Evolutionary conservation across 1,284 basidiomycete species (phyloP).

Genomic region (Rhodotorula glutinis): DNA sequence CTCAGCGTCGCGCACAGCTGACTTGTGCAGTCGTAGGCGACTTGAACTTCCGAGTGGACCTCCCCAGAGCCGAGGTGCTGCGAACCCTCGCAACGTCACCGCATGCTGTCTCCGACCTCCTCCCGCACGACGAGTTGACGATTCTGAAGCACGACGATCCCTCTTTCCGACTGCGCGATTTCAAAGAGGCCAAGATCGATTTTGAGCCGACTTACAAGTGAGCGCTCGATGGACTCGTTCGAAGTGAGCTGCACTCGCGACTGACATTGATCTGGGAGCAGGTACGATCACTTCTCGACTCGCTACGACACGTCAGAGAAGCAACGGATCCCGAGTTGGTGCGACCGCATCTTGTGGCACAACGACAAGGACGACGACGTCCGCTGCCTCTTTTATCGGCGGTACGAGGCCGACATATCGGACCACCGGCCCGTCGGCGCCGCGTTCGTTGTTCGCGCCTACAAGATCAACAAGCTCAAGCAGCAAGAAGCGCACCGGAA

Average conservation of each 20-base stretch:
- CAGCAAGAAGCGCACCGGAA: neutral
- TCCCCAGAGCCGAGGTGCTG: constrained; percentile 74
- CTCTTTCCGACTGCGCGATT: constrained; percentile 76
- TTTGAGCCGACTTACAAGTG: constrained; percentile 92
- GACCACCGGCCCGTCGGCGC: constrained; percentile 47
- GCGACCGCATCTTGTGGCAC: constrained; percentile 83
- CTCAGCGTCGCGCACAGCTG: neutral
- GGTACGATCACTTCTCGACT: constrained; percentile 68
- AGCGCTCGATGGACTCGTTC: neutral
- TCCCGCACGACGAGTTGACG: constrained; percentile 81
- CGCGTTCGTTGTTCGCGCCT: constrained; percentile 20
- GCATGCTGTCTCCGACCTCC: constrained; percentile 62
- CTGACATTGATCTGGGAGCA: neutral
- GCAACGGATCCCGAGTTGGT: constrained; percentile 86
- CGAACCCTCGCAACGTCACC: constrained; percentile 55
- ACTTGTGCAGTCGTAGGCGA: constrained; percentile 58
- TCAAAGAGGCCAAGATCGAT: constrained; percentile 74
- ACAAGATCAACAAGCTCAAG: constrained; percentile 16
- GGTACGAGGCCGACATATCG: constrained; percentile 47
- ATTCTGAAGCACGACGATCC: constrained; percentile 76
- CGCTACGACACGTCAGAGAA: constrained; percentile 88
- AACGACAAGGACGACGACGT: constrained; percentile 8
- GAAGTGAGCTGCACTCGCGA: neutral
- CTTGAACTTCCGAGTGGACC: constrained; percentile 89
- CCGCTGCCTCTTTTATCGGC: constrained; percentile 41